These are phyloP conservation scores for Phalaenopsis hybrid DNA, from an alignment of 116 monocot genomes.

Conservation along the genomic window DNA sequence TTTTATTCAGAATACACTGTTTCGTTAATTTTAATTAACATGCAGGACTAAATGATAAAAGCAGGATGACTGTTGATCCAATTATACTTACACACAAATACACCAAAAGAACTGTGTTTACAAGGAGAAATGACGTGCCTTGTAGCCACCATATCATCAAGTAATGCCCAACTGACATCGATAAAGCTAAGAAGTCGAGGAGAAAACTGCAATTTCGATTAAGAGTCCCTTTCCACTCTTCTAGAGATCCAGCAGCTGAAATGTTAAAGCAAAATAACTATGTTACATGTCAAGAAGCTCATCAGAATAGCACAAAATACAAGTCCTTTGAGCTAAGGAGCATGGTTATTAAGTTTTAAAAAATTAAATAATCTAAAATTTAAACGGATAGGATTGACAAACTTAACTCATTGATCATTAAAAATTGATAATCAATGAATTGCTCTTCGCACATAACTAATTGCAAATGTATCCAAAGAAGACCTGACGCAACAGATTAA, in stretches of 20 bases:
- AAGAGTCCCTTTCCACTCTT: slow-evolving; percentile 64
- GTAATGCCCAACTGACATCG: slow-evolving; percentile 78
- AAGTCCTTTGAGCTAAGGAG: no score
- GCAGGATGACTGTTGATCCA: not conserved
- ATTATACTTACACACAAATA: slow-evolving; percentile 65
- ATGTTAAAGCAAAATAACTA: no score
- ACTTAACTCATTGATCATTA: no score
- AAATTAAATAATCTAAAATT: no score
- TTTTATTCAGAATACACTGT: slow-evolving; percentile 61
- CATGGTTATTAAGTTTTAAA: no score
- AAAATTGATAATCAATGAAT: no score
- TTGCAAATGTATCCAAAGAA: no score
- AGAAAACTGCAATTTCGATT: slow-evolving; percentile 78
- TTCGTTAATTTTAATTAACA: not conserved
- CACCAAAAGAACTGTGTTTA: slow-evolving; percentile 74
- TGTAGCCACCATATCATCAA: slow-evolving; percentile 81
- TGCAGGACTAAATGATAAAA: not conserved
- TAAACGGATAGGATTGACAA: no score
- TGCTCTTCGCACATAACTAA: no score
- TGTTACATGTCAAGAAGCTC: no score
- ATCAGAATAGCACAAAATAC: no score
- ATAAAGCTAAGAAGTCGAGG: slow-evolving; percentile 64
- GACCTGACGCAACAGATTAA: no score
- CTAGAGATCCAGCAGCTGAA: slow-evolving; percentile 61
- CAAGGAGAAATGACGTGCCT: slow-evolving; percentile 78